These are phyloP conservation scores for thale cress (Arabidopsis thaliana) DNA, from an alignment of 345 rosid species.

Conservation along the genomic window TAIR10.1 NC_003076.8:16393001-16393500, in stretches of 20 bases:
- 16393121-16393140: conserved; percentile 36
- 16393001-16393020: conserved; percentile 12
- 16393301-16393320: conserved; percentile 51
- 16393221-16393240: conserved; percentile 33
- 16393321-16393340: conserved; percentile 46
- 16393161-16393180: background rate
- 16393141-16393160: conserved; percentile 31
- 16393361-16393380: background rate
- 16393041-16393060: conserved; percentile 46
- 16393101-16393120: conserved; percentile 45
- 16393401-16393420: background rate
- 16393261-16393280: conserved; percentile 54
- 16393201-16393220: conserved; percentile 33
- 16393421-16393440: too few species aligned
- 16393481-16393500: too few species aligned
- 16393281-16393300: conserved; percentile 49
- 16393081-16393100: conserved; percentile 27
- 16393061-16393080: conserved; percentile 25
- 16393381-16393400: background rate
- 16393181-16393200: conserved; percentile 26
- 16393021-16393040: conserved; percentile 43
- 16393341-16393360: conserved; percentile 27
- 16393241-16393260: conserved; percentile 41
- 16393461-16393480: too few species aligned
- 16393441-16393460: too few species aligned